phyloP scores from a whole-genome alignment of 306 rosid species.

The Mucuna pruriens region DNA sequence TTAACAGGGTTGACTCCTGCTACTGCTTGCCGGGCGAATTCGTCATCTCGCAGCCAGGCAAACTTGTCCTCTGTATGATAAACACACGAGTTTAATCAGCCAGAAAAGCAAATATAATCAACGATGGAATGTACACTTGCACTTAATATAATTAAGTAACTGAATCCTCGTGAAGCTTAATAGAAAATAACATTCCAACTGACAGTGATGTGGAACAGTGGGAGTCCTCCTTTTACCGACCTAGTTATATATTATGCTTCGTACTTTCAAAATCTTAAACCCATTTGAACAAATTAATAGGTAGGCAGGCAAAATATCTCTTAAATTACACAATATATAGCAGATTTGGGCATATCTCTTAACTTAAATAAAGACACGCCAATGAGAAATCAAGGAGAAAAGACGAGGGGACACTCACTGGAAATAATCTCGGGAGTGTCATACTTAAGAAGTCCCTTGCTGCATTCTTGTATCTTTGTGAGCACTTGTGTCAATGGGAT shows the following conservation, averaged over 20 bases:
- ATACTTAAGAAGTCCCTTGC: constrained; percentile 69
- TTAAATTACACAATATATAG: not conserved
- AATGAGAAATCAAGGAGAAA: too few species aligned
- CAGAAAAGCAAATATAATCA: not conserved
- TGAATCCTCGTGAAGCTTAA: not conserved
- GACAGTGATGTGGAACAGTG: too few species aligned
- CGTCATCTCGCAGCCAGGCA: constrained; percentile 88
- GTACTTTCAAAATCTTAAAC: not conserved
- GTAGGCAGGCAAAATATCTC: not conserved
- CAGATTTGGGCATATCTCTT: not conserved
- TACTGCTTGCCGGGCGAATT: constrained; percentile 80
- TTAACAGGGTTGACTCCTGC: constrained; percentile 82
- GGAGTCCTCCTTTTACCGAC: too few species aligned
- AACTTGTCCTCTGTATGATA: constrained; percentile 76
- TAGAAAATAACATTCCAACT: not conserved
- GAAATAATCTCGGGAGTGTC: constrained; percentile 77
- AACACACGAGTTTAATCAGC: not conserved
- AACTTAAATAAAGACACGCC: not conserved
- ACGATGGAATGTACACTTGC: not conserved
- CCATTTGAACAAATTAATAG: not conserved
- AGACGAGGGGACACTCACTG: constrained; percentile 54
- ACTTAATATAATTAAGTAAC: not conserved
- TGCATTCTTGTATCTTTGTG: constrained; percentile 60
- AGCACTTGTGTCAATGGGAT: constrained; percentile 62
- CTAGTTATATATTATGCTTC: not conserved